Conservation (phyloP, 2,329 filamentous ascomycete species). For the Aspergillus luchuensis region DNA sequence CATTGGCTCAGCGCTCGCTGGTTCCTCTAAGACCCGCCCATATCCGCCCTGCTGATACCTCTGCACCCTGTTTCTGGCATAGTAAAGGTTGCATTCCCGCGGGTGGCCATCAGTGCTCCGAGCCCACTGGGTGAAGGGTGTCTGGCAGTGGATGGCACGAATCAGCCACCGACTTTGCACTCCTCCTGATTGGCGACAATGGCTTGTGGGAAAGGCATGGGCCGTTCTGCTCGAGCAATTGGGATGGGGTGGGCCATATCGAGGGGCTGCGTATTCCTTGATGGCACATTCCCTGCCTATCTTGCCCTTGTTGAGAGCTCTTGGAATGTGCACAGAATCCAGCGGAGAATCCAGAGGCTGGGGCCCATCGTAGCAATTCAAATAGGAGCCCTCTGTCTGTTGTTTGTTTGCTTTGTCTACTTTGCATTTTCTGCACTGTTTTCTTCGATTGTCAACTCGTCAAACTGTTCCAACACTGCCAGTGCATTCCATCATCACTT, state of each 20-base stretch:
- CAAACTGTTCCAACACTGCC: conserved; percentile 34
- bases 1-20: conserved; percentile 23
- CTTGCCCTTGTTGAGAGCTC: conserved; percentile 34
- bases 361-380: conserved; percentile 35
- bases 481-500: conserved; percentile 26
- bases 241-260: conserved; percentile 24
- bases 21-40: conserved; percentile 25
- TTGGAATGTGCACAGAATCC: conserved; percentile 40
- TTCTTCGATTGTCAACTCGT: conserved; percentile 40
- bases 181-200: conserved; percentile 29
- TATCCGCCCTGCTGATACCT: conserved; percentile 27
- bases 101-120: conserved; percentile 34
- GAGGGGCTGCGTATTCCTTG: conserved; percentile 25
- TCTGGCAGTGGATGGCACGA: conserved; percentile 26
- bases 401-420: conserved; percentile 48
- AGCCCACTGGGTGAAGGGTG: conserved; percentile 23
- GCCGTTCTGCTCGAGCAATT: conserved; percentile 25
- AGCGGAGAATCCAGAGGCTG: conserved; percentile 39
- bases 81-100: conserved; percentile 39
- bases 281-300: conserved; percentile 37
- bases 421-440: conserved; percentile 47
- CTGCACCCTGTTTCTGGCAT: conserved; percentile 35
- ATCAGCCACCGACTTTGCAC: conserved; percentile 25
- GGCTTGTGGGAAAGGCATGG: conserved; percentile 18
- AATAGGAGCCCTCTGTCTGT: conserved; percentile 41